These are phyloP conservation scores for Tolypocladium guangdongense DNA, from an alignment of 2,329 filamentous ascomycete genomes.

Conservation along the genomic window DNA sequence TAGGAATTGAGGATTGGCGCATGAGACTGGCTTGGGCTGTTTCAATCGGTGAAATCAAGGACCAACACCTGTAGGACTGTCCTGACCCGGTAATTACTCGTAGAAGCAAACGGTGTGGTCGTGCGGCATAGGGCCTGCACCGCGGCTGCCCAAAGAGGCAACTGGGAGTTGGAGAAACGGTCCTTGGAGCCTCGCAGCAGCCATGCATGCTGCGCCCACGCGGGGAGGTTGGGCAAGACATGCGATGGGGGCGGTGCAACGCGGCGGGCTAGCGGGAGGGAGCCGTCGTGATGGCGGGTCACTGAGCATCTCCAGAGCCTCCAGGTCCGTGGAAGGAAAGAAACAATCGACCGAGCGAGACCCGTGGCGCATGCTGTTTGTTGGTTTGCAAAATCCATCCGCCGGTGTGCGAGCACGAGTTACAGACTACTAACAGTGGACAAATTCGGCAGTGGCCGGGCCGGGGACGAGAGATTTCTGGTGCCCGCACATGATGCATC, in stretches of 20 bases:
- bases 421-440: too few relatives aligned
- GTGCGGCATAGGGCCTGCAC: not conserved
- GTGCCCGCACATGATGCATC: not conserved
- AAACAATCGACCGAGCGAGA: not conserved
- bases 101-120: not conserved
- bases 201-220: not conserved
- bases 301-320: not conserved
- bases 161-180: not conserved
- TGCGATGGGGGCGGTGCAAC: too few relatives aligned
- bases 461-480: not conserved
- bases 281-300: not conserved
- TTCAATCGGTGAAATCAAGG: not conserved
- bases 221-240: not conserved
- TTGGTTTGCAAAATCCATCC: not conserved
- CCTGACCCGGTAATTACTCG: not conserved
- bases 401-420: too few relatives aligned
- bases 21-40: not conserved
- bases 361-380: not conserved
- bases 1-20: too few relatives aligned
- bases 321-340: not conserved
- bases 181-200: not conserved
- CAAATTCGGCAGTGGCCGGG: not conserved
- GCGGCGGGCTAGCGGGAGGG: not conserved
- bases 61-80: not conserved
- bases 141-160: not conserved